Conservation (phyloP, 305 asterid species). For the Plantago coronopus region DNA sequence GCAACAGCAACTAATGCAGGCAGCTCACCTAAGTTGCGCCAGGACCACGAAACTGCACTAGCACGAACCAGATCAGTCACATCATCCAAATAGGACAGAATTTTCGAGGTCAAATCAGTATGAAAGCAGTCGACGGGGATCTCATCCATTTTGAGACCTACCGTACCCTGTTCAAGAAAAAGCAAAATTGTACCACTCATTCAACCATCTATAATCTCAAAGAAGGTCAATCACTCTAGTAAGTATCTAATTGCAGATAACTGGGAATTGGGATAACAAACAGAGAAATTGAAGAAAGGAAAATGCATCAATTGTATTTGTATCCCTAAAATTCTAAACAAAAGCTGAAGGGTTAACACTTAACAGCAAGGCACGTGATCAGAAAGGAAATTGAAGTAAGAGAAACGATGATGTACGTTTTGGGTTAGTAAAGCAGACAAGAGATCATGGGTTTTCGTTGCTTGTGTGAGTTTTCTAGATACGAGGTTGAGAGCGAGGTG, state of each 20-base stretch:
- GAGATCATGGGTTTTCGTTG: too few species aligned
- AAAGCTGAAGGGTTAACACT: too few species aligned
- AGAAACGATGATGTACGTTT: too few species aligned
- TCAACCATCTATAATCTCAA: not conserved
- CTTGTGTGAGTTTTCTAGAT: too few species aligned
- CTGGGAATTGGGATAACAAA: too few species aligned
- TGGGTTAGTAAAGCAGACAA: too few species aligned
- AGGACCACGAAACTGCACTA: constrained; percentile 32
- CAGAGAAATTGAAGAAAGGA: not conserved
- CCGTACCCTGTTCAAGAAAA: not conserved
- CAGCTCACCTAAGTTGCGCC: constrained; percentile 40
- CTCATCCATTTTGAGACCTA: constrained; percentile 21
- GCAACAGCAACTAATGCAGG: not conserved
- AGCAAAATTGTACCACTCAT: not conserved
- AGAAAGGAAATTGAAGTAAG: not conserved
- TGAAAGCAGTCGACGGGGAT: constrained; percentile 27
- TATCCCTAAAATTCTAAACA: too few species aligned
- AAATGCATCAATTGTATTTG: not conserved
- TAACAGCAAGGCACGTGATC: too few species aligned
- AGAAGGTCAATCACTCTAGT: not conserved
- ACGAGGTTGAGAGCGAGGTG: too few species aligned
- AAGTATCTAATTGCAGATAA: not conserved
- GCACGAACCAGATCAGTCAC: constrained; percentile 42
- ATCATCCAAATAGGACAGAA: constrained; percentile 33
- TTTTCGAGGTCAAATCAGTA: constrained; percentile 21